A percentile compares a stretch with the other conserved stretches of the same genome.
phyloP scores from a whole-genome alignment of 768 basidiomycete species.

The Suillus hirtellus region DNA sequence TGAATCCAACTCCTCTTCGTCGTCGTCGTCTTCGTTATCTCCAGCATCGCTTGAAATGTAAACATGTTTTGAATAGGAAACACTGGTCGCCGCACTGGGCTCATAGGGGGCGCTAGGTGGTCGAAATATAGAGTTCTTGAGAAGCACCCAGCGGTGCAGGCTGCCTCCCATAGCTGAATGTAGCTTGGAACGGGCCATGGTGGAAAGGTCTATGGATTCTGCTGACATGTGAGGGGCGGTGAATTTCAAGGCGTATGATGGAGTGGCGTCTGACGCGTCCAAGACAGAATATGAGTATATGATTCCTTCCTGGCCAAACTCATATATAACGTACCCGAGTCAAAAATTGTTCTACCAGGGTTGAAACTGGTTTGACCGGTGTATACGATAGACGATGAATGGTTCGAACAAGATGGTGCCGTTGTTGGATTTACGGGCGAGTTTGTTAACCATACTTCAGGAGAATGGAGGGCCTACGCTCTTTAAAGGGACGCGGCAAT shows the following conservation, averaged over 20 bases:
- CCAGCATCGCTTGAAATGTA: conserved; percentile 42
- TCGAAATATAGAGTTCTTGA: conserved; percentile 79
- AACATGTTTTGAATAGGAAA: conserved; percentile 33
- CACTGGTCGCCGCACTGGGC: conserved; percentile 21
- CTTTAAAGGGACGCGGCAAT: conserved; percentile 26
- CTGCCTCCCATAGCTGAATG: conserved; percentile 60
- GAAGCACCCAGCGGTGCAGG: conserved; percentile 84
- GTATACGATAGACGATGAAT: conserved; percentile 86
- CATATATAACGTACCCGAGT: conserved; percentile 22
- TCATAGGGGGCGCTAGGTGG: conserved; percentile 46
- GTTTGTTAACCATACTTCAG: conserved; percentile 80
- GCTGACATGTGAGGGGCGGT: conserved; percentile 44
- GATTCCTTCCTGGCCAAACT: too few species aligned
- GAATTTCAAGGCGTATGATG: conserved; percentile 11
- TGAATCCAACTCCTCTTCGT: conserved; percentile 51
- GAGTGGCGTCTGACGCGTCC: conserved; percentile 22
- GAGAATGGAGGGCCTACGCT: conserved; percentile 30
- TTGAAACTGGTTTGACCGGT: conserved; percentile 41
- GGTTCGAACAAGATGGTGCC: conserved; percentile 87
- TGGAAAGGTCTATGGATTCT: conserved; percentile 50
- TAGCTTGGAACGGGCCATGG: conserved; percentile 75
- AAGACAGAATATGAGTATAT: conserved; percentile 12
- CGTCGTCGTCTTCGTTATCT: conserved; percentile 49
- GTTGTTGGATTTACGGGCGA: conserved; percentile 78
- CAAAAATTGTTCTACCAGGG: conserved; percentile 24